Percentiles rank a stretch among this genome's conserved stretches.
Conservation (phyloP, 108 stramenopile species). For the Skeletonema grethae region DNA sequence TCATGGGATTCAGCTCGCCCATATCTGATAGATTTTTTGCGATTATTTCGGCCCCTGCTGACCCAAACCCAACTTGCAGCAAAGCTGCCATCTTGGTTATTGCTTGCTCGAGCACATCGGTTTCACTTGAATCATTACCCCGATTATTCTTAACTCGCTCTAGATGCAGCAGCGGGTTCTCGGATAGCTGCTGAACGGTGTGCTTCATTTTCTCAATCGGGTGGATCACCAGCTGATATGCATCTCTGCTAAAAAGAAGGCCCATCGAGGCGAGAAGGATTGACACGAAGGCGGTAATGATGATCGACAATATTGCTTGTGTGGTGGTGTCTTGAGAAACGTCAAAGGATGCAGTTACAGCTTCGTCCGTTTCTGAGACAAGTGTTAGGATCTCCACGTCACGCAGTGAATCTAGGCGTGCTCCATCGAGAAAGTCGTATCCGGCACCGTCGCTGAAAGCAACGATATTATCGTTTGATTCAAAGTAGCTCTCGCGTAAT, state of each 20-base stretch:
- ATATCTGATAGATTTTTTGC: slow-evolving; percentile 56
- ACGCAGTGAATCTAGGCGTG: slow-evolving; percentile 38
- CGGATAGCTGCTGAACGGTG: slow-evolving; percentile 53
- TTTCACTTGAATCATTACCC: slow-evolving; percentile 59
- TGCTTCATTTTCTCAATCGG: slow-evolving; percentile 67
- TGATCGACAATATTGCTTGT: slow-evolving; percentile 40
- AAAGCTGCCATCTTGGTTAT: slow-evolving; percentile 66
- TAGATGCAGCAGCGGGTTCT: slow-evolving; percentile 58
- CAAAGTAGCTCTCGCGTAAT: slow-evolving; percentile 31
- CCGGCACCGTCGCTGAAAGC: slow-evolving; percentile 35
- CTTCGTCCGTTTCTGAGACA: slow-evolving; percentile 16
- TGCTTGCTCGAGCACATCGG: slow-evolving; percentile 64
- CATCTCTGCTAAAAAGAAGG: slow-evolving; percentile 63
- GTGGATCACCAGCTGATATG: slow-evolving; percentile 60
- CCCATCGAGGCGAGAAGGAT: slow-evolving; percentile 52
- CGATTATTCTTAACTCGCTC: slow-evolving; percentile 43
- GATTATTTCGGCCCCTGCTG: slow-evolving; percentile 78
- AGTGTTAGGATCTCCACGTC: slow-evolving; percentile 36
- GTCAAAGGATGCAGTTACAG: slow-evolving; percentile 42
- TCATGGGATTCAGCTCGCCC: slow-evolving; percentile 57
- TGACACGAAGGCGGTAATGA: slow-evolving; percentile 52
- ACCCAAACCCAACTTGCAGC: slow-evolving; percentile 74
- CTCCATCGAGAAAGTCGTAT: slow-evolving; percentile 31
- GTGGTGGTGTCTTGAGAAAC: slow-evolving; percentile 37
- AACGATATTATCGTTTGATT: slow-evolving; percentile 48